These are phyloP conservation scores for Fusarium tjaetaba DNA, from an alignment of 2,329 filamentous ascomycete genomes.

Conservation along the genomic window DNA sequence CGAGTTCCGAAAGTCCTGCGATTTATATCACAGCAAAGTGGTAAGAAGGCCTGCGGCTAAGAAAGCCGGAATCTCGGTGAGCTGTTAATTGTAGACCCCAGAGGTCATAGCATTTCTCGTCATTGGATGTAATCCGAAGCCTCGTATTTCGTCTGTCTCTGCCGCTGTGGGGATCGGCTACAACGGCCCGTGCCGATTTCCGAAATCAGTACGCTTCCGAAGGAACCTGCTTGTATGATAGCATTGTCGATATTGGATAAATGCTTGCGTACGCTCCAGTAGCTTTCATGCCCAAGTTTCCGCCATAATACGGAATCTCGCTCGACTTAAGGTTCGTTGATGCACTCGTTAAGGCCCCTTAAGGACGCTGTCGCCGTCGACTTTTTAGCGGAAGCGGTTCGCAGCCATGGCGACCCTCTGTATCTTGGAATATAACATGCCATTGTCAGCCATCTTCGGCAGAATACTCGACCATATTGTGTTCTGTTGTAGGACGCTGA, in stretches of 20 bases:
- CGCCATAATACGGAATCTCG: rapidly evolving
- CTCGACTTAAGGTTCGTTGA: rapidly evolving
- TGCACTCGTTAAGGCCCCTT: rapidly evolving
- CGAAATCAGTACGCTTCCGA: not conserved
- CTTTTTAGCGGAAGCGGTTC: not conserved
- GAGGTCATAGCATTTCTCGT: not conserved
- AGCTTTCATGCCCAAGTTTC: rapidly evolving
- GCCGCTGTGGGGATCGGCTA: not conserved
- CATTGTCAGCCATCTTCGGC: rapidly evolving
- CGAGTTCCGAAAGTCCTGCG: not conserved
- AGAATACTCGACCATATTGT: not conserved
- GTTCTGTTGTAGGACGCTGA: not conserved
- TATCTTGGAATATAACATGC: rapidly evolving
- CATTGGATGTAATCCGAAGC: not conserved
- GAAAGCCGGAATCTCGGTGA: not conserved
- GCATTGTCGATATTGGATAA: rapidly evolving
- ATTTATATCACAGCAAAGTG: too few species aligned
- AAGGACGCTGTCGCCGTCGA: rapidly evolving
- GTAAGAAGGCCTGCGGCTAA: rapidly evolving
- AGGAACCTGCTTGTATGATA: not conserved
- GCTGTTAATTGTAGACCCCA: too few species aligned
- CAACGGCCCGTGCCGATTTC: not conserved
- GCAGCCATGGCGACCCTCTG: rapidly evolving
- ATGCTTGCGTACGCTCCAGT: rapidly evolving
- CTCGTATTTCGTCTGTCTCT: not conserved